Evolutionary conservation across 2,329 filamentous ascomycete genomes (phyloP), one percentile per base, ranked within the genome.

Genomic region (Metarhizium robertsii): DNA sequence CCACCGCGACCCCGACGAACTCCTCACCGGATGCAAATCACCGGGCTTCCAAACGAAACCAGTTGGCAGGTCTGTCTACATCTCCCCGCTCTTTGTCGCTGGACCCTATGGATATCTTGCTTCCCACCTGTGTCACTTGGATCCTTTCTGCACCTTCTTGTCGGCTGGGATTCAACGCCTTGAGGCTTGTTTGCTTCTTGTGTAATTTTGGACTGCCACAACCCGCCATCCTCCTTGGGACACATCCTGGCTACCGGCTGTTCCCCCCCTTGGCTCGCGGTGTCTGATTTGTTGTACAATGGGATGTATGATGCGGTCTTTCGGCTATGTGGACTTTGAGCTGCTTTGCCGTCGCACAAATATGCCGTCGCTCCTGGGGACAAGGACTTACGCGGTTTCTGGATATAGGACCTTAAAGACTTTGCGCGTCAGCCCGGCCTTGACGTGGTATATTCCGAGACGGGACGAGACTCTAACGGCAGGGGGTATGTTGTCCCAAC

Each of bases 61-160:
- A 96, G 92, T 85, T 99, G 94, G 94, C 94, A 99, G 94, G 94
- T 99, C 87, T 94, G 94, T 88, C 78, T 72, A 71, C 72, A 73
- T 52, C 79, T 78, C 78, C 82, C 78, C 76, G 75, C 81, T 80
- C 71, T 67, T 80, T 78, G 71, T 72, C 69, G 69, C 67, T 72
- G 73, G 73, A 73, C 64, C 68, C 69, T 64, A 68, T 66, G 73
- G 72, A 73, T 63, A 53, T 57, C 54, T 55, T 59, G 52, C 62
- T 61, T 55, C 59, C 61, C 59, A 61, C 61, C 63, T 63, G 59
- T 67, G 61, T 62, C 61, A 62, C 64, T 61, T 63, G 65, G 63
- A 65, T 61, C 62, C 56, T 61, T 65, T 66, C 62, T 64, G 64
- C 45, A 32, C 63, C 59, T 59, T 62, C 38, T 52, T 25, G 50